Percentiles rank a stretch among this genome's conserved stretches.
Conservation (phyloP, 306 rosid species). For the Cicer yamashitae region DNA sequence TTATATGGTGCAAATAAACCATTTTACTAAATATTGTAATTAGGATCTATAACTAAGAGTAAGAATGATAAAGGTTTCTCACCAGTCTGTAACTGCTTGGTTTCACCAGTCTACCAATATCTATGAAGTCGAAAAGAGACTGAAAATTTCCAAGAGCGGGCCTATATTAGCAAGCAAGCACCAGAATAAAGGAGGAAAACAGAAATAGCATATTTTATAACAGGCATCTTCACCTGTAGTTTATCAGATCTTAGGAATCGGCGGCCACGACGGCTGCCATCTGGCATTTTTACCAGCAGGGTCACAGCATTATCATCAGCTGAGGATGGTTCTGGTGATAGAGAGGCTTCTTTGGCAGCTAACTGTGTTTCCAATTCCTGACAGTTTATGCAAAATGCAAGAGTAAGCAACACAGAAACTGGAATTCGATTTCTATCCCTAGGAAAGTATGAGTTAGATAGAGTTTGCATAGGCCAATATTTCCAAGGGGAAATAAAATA, state of each 20-base stretch:
- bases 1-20: neutral
- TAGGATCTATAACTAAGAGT: neutral
- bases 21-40: neutral
- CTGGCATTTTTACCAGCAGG: slow-evolving; percentile 88
- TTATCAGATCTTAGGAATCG: slow-evolving; percentile 84
- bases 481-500: neutral
- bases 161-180: slow-evolving; percentile 38
- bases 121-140: slow-evolving; percentile 88
- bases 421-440: neutral
- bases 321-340: slow-evolving; percentile 81
- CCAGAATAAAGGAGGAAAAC: slow-evolving; percentile 4
- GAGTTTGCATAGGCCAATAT: slow-evolving; percentile 28
- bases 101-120: slow-evolving; percentile 74
- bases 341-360: slow-evolving; percentile 77
- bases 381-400: slow-evolving; percentile 42
- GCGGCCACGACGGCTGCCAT: slow-evolving; percentile 94
- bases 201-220: neutral
- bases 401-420: slow-evolving; percentile 35
- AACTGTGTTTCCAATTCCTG: slow-evolving; percentile 87
- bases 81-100: slow-evolving; percentile 93
- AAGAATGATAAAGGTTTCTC: slow-evolving; percentile 43
- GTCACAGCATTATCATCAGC: slow-evolving; percentile 78
- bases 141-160: slow-evolving; percentile 50
- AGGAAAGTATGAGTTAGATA: neutral
- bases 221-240: slow-evolving; percentile 59